Evolutionary conservation across 2,329 filamentous ascomycete genomes (phyloP), one percentile per base, ranked within the genome.

Genomic region (Monosporascus sp.): DNA sequence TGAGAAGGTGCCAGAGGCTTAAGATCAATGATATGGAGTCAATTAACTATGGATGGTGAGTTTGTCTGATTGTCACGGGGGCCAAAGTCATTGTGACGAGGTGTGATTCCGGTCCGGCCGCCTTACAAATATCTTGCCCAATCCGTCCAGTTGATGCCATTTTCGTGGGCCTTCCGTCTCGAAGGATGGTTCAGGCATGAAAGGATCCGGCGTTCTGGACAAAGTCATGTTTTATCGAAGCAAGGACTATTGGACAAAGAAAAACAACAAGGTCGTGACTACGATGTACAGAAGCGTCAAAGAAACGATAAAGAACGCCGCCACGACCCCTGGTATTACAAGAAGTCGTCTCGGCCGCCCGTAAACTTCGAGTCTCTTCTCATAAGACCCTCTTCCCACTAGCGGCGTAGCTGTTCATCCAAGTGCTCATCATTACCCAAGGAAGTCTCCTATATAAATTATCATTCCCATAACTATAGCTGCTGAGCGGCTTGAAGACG

Each of bases 401-500:
- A 62, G 60, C 58, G 49, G 55, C 54, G 52, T 65, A 61, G 61
- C 62, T 57, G 60, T 54, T 54, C 53, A 60, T 56, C 47, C 59
- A 61, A 63, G 59, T 60, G 60, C 61, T 65, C 61, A 49, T 60
- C 58, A 61, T 57, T 56, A 57, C 57, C 44, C 55, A 56, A 49
- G 38, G 48, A 54, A 52, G 47, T 41, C 18, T 55, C 50, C 49
- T 55, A 59, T 55, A 60, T 55, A 60, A 54, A 47, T 50, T 59
- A 49, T 24, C 50, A 53, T 56, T 62, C 52, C 22, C 49, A 53
- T 53, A n/a, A 48, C 49, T 48, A 52, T 60, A 61, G 63, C 63
- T 66, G 64, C 64, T 64, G 64, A 46, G 64, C 63, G 60, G 64
- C 62, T 64, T 58, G 60, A 60, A 54, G 57, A 51, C 50, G 53